These are phyloP conservation scores for Albophoma yamanashiensis DNA, from an alignment of 2,329 filamentous ascomycete species.

Conservation along the genomic window DNA sequence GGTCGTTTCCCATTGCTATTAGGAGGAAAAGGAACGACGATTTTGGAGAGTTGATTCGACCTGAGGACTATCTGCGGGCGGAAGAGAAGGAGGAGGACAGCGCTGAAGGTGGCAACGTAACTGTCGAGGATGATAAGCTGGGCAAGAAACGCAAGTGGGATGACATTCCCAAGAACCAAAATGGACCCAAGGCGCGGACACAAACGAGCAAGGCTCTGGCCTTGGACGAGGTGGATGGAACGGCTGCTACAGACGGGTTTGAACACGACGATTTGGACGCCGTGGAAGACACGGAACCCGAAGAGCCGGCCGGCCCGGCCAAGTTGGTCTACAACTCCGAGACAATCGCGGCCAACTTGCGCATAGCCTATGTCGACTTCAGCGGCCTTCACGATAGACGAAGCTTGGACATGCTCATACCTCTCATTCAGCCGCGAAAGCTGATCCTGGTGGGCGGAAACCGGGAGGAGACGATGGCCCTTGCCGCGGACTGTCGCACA, in stretches of 20 bases:
- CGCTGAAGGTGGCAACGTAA: conserved; percentile 33
- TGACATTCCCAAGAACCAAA: conserved; percentile 36
- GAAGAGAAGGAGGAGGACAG: conserved; percentile 78
- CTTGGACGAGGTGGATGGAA: conserved; percentile 34
- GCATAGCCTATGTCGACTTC: conserved; percentile 84
- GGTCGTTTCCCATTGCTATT: conserved; percentile 81
- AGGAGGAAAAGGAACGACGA: conserved; percentile 75
- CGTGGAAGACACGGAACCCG: conserved; percentile 43
- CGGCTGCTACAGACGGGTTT: conserved; percentile 22
- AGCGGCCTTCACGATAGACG: conserved; percentile 87
- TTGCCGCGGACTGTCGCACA: conserved; percentile 72
- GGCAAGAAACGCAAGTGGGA: conserved; percentile 96
- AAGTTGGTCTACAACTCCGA: conserved; percentile 60
- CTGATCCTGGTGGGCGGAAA: conserved; percentile 83
- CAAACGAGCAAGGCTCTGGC: conserved; percentile 31
- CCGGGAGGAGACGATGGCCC: conserved; percentile 62
- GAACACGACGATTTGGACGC: conserved; percentile 46
- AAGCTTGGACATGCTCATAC: conserved; percentile 88
- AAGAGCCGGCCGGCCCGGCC: conserved; percentile 52
- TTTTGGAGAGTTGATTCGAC: conserved; percentile 86
- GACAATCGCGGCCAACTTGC: conserved; percentile 56
- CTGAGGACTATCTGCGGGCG: conserved; percentile 85
- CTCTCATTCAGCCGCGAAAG: conserved; percentile 87
- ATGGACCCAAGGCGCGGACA: conserved; percentile 48
- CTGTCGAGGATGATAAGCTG: conserved; percentile 48